Evolutionary conservation across 164 flowering plant genomes (phyloP).

Genomic region (Akebia trifoliata): DNA sequence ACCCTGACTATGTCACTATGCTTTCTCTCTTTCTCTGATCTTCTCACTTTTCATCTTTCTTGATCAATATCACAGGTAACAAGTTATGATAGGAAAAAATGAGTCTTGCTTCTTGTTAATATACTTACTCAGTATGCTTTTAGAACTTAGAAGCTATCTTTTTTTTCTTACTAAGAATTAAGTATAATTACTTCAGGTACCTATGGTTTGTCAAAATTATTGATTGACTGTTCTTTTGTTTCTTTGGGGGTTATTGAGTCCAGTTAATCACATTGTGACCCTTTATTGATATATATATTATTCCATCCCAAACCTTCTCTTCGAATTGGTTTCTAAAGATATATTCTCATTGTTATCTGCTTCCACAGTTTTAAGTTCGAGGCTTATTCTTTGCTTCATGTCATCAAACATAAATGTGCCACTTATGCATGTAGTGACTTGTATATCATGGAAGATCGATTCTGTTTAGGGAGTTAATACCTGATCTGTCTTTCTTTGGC

Average conservation of each 20-base stretch:
- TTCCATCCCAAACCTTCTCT: neutral
- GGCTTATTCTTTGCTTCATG: neutral
- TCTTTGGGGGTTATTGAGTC: neutral
- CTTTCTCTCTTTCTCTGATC: neutral
- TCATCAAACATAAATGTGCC: neutral
- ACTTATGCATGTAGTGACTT: neutral
- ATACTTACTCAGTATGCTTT: neutral
- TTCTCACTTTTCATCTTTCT: neutral
- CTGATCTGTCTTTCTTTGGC: slow-evolving; percentile 17
- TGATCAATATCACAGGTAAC: neutral
- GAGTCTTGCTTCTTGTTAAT: neutral
- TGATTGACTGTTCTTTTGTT: neutral
- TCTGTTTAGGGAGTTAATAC: slow-evolving; percentile 3
- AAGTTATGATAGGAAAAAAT: neutral
- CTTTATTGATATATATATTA: neutral
- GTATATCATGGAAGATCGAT: neutral
- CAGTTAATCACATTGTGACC: neutral
- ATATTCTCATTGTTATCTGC: neutral
- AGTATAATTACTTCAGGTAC: neutral
- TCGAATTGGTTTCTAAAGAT: slow-evolving; percentile 1
- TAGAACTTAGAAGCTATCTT: slow-evolving; percentile 1
- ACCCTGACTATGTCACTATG: too few relatives aligned
- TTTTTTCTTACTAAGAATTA: too few relatives aligned
- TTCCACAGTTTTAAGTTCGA: neutral
- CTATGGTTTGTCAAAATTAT: neutral